Evolutionary conservation across 2,329 filamentous ascomycete species (phyloP), one percentile per base, ranked within the genome.

Genomic region (Microdochium nivale): DNA sequence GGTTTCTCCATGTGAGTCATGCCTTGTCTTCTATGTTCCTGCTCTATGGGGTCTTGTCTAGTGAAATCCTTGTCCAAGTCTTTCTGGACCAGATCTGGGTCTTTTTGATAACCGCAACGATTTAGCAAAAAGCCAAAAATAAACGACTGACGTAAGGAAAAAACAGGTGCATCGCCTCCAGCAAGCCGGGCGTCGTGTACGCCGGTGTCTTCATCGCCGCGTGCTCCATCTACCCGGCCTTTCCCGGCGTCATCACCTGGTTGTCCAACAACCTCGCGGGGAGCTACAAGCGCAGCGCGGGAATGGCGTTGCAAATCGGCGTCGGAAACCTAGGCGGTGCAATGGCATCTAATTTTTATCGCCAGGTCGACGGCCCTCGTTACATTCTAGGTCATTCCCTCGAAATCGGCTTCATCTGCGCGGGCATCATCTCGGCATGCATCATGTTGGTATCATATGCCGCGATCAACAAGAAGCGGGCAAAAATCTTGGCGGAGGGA

Each of bases 191-290:
- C 1, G 81, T 83, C 0, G 74, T 81, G 11, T 95, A 95, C 58
- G 86, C 80, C 0, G 89, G 86, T 0, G 84, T 85, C 0, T 95
- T 91, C 66, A 71, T 95, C 0, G 86, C 81, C 0, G 86, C 88
- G 0, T 78, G 88, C 52, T 86, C 87, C 2, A 90, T 94, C 52
- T 94, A 92, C 58, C 88, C 90, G 0, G 83, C 81, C 25, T 87
- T 94, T 52, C 74, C 88, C 0, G 91, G 91, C 50, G 86, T 86
- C 1, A 86, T 95, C 49, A 77, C 85, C 0, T 95, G 90, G 90
- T 71, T 84, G 0, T 79, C 80, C 32, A 95, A 94, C 65, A 95
- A 95, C 54, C 76, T 87, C 11, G 83, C 91, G 51, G 75, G 75
- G 0, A 73, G 70, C 47, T 76, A 76, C 65, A 95, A 95, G 66